Base-by-base conservation (phyloP, 2,329 filamentous ascomycete genomes). In the Aspergillus spinulosporus region DNA sequence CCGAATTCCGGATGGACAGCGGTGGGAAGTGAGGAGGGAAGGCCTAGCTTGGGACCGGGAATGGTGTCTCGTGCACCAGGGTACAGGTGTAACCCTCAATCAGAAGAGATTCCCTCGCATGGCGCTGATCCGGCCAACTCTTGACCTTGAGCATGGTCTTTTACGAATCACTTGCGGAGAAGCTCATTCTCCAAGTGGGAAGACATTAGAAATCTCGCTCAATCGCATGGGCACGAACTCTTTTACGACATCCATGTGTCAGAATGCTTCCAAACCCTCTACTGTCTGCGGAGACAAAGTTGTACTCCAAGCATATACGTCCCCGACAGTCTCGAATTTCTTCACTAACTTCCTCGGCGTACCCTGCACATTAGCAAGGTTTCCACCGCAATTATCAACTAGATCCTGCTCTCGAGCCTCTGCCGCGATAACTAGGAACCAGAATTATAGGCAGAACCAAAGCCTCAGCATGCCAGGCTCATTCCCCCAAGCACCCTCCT, bases 1-100 rank as follows among this genome's bases (percentile, higher is more conserved):
- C 70, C 78, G 78, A 36, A 80, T 97, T 31, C 88, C 91, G 1
- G 59, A 74, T 0, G 81, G 78, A 2, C 76, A 76, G 5, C 68
- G 79, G 11, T 99, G 94, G 94, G 85, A 89, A 64, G 81, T 97
- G 15, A 84, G 83, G 54, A 79, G 83, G 5, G 92, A 97, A 75
- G 94, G 94, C 0, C 79, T 99, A 2, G 88, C 87, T 6, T 97
- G 93, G 92, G 94, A 99, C 71, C 83, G 94, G 59, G 93, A 97
- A 76, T 99, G 94, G 93, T 97, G 93, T 74, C 78, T 99, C 15
- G 81, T 99, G 11, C 92, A 97, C 69, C 84, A 87, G 67, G 92
- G 90, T 43, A 95, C 92, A 1, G 89, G 90, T 0, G 86, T 87
- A 64, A 91, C 88, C 4, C 78, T 99, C 52, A 96, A 85, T 68